Evolutionary conservation across 2,329 filamentous ascomycete genomes (phyloP), one percentile per base, ranked within the genome.

Genomic region (Penicillium fuscoglaucum): DNA sequence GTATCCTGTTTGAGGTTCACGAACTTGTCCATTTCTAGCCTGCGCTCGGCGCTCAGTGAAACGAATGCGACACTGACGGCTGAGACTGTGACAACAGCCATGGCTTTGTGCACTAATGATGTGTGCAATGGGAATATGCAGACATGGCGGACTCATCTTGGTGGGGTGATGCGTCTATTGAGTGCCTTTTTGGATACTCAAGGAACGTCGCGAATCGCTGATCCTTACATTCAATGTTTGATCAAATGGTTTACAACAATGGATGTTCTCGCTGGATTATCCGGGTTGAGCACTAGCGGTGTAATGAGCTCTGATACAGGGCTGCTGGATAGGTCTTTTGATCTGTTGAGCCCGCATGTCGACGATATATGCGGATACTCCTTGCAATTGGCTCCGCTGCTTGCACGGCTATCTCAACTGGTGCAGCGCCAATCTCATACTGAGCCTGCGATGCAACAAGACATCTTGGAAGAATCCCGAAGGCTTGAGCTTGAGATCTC

Each of bases 321-420:
- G 29, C 15, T 59, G 15, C 54, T 70, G 28, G 37, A 57, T 8
- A 28, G 29, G 10, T 47, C 60, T 5, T 60, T 58, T 26, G 43
- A 37, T 12, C 37, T 45, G 3, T 29, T 44, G 8, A 50, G 19
- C 31, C 51, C 44, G 2, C 8, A 60, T 21, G 61, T 72, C 6
- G 70, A 72, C 60, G 65, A 70, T 44, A 69, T 72, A 31, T 70
- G 68, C 37, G 70, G 70, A 26, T 72, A 70, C 43, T 71, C 70
- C 1, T 41, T 71, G 33, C 59, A 68, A 17, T 47, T 72, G 10
- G 61, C 68, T 8, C 70, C 70, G 3, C 49, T 69, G 24, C 60
- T 72, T n/a, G 62, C 61, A 3, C 57, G 58, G 21, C 52, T 70
- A 19, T 64, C 64, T 3, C 49, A 63, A 17, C 35, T 72, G 46